A percentile compares a stretch with the other conserved stretches of the same genome.
These are phyloP conservation scores for Stylonectria norvegica DNA, from an alignment of 2,329 filamentous ascomycete genomes.

Conservation along the genomic window DNA sequence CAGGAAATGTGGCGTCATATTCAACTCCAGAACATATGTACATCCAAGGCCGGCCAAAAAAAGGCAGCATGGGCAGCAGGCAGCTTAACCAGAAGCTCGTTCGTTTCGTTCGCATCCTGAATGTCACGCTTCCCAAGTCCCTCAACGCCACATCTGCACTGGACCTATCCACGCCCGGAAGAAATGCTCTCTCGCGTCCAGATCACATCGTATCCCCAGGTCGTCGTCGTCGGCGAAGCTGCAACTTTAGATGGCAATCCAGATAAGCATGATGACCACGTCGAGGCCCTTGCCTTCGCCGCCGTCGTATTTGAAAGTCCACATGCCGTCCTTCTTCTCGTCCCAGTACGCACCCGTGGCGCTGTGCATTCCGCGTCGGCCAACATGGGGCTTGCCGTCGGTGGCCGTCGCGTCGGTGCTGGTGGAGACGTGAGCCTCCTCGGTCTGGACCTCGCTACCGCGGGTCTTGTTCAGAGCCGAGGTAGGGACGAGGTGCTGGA, in stretches of 20 bases:
- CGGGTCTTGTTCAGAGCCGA: constrained; percentile 60
- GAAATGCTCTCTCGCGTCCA: constrained; percentile 11
- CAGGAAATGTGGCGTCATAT: constrained; percentile 17
- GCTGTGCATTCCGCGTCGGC: constrained; percentile 85
- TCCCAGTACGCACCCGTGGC: constrained; percentile 87
- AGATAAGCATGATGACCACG: constrained; percentile 70
- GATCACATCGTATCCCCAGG: no score
- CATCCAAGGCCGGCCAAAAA: constrained; percentile 27
- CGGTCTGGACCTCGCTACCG: constrained; percentile 46
- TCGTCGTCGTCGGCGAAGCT: constrained; percentile 9
- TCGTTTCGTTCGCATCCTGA: constrained; percentile 23
- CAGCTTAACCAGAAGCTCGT: constrained; percentile 22
- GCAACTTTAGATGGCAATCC: constrained; percentile 61
- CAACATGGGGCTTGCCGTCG: constrained; percentile 67
- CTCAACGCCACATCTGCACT: constrained; percentile 28
- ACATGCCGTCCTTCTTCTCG: constrained; percentile 86
- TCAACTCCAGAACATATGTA: constrained; percentile 24
- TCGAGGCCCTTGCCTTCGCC: constrained; percentile 65
- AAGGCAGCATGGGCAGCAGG: constrained; percentile 18
- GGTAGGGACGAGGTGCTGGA: constrained; percentile 80
- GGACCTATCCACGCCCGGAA: constrained; percentile 18
- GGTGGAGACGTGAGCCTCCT: constrained; percentile 53
- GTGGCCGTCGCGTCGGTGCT: constrained; percentile 55
- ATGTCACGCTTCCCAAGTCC: constrained; percentile 26
- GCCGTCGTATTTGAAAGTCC: constrained; percentile 80